Evolutionary conservation across 495 filamentous ascomycete species (phyloP).

Genomic region (Cercophora newfieldiana): DNA sequence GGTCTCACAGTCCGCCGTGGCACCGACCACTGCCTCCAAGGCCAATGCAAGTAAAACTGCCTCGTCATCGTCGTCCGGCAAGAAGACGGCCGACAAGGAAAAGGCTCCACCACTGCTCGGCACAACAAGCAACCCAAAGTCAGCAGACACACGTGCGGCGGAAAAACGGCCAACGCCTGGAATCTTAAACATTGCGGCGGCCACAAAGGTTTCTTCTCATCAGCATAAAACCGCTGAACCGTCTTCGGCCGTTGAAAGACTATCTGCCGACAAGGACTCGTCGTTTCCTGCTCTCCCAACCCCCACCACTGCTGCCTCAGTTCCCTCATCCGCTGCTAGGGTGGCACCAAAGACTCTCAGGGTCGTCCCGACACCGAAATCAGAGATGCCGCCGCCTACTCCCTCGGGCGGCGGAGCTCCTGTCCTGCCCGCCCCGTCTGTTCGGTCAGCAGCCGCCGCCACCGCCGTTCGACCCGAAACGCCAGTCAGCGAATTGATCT

Average conservation of each 20-base stretch:
- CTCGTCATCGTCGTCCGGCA: conserved; percentile 7
- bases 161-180: conserved; percentile 60
- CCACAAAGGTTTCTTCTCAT: conserved; percentile 44
- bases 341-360: conserved; percentile 60
- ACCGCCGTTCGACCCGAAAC: conserved; percentile 72
- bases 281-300: conserved; percentile 55
- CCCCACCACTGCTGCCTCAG: conserved; percentile 45
- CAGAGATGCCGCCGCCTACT: conserved; percentile 54
- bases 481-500: conserved; percentile 71
- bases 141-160: conserved; percentile 16
- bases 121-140: conserved; percentile 42
- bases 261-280: conserved; percentile 36
- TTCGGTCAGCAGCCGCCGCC: conserved; percentile 37
- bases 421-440: conserved; percentile 28
- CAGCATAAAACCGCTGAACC: conserved; percentile 30
- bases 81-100: conserved; percentile 23
- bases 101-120: conserved; percentile 23
- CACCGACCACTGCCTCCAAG: conserved; percentile 28
- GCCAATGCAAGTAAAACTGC: conserved; percentile 28
- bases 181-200: conserved; percentile 64
- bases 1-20: conserved; percentile 21
- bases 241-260: conserved; percentile 35
- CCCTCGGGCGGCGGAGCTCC: conserved; percentile 21
- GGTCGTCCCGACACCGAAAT: conserved; percentile 70
- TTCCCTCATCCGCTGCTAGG: conserved; percentile 48